A percentile compares a stretch with the other conserved stretches of the same genome.
These are phyloP conservation scores for Solanum piurae DNA, from an alignment of 257 asterid species.

Conservation along the genomic window DNA sequence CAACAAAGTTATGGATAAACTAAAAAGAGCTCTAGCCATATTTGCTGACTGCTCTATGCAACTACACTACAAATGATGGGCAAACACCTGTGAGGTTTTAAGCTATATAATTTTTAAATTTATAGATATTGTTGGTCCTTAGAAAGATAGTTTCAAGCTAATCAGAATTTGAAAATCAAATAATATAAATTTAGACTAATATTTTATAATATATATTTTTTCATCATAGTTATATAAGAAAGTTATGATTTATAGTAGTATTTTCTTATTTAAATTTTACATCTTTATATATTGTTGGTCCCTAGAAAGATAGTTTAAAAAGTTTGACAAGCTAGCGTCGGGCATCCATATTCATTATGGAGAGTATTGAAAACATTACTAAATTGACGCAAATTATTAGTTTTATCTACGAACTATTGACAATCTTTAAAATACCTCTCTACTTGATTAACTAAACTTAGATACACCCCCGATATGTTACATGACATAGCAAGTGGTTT, in stretches of 20 bases:
- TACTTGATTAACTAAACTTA: too few species aligned
- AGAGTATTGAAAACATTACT: neutral
- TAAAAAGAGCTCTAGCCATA: neutral
- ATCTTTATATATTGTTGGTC: too few species aligned
- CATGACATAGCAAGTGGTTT: neutral
- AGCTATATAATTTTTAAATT: too few species aligned
- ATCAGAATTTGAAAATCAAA: too few species aligned
- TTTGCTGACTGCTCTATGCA: neutral
- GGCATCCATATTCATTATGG: too few species aligned
- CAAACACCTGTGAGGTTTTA: neutral
- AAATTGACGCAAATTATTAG: too few species aligned
- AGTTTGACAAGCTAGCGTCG: neutral
- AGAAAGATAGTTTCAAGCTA: too few species aligned
- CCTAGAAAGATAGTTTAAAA: too few species aligned
- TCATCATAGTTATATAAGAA: neutral
- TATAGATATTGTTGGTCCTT: too few species aligned
- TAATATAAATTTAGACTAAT: accelerated
- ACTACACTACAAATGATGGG: neutral
- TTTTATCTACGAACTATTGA: accelerated
- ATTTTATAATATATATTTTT: too few species aligned
- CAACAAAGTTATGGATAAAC: neutral
- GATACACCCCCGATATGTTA: too few species aligned
- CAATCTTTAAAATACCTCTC: accelerated
- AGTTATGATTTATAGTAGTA: neutral
- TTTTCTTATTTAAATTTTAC: too few species aligned